phyloP scores from a whole-genome alignment of 208 protist species.

The Spongospora subterranea region DNA sequence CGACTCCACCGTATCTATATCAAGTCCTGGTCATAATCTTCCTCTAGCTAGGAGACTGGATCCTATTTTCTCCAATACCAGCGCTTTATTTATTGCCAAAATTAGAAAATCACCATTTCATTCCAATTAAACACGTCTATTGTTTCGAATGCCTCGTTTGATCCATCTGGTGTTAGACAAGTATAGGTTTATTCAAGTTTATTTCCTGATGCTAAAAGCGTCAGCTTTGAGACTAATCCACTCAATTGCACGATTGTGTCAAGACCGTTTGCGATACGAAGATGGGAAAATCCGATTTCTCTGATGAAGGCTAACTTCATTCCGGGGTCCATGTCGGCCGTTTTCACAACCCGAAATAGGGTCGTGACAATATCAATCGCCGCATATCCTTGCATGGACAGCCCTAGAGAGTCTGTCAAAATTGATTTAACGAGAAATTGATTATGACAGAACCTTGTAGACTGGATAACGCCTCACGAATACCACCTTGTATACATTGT shows the following conservation, averaged over 20 bases:
- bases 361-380: constrained; percentile 94
- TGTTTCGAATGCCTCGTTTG: background rate
- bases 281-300: constrained; percentile 82
- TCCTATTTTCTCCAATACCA: constrained; percentile 14
- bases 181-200: background rate
- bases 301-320: constrained; percentile 58
- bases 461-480: constrained; percentile 71
- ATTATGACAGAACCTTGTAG: constrained; percentile 66
- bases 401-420: constrained; percentile 78
- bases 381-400: constrained; percentile 89
- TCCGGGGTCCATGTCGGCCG: background rate
- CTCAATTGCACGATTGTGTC: constrained; percentile 80
- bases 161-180: background rate
- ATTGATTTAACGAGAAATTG: constrained; percentile 67
- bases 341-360: constrained; percentile 86
- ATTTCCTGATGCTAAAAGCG: constrained; percentile 5
- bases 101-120: constrained; percentile 11
- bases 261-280: constrained; percentile 79
- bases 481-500: constrained; percentile 78
- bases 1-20: background rate
- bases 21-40: background rate
- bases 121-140: background rate
- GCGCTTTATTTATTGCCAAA: constrained; percentile 48
- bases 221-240: constrained; percentile 71
- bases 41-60: constrained; percentile 21